A percentile compares a stretch with the other conserved stretches of the same genome.
phyloP scores from a whole-genome alignment of 192 early-diverging fungal species.

The Ambispora gerdemannii region DNA sequence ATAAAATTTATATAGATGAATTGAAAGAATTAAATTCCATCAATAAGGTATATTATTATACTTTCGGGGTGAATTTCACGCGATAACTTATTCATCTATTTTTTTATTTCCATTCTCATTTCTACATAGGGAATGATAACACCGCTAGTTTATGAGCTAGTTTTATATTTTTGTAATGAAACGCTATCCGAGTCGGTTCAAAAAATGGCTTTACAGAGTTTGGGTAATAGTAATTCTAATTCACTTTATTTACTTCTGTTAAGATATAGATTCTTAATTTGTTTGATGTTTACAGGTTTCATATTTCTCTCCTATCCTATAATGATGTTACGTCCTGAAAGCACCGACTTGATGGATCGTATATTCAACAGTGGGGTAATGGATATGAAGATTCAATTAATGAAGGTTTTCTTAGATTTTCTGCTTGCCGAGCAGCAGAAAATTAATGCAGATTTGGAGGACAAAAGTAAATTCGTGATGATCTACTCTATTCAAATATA shows the following conservation, averaged over 20 bases:
- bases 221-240: constrained; percentile 36
- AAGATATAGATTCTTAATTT: too few species aligned
- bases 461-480: constrained; percentile 36
- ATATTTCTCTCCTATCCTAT: constrained; percentile 69
- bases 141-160: constrained; percentile 29
- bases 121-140: constrained; percentile 23
- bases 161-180: constrained; percentile 29
- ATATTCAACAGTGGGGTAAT: constrained; percentile 50
- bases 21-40: constrained; percentile 30
- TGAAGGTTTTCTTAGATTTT: constrained; percentile 70
- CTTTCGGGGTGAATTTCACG: not conserved
- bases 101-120: not conserved
- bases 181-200: constrained; percentile 42
- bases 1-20: constrained; percentile 31
- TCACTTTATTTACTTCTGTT: not conserved
- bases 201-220: constrained; percentile 58
- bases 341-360: constrained; percentile 63
- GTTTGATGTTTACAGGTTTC: constrained; percentile 56
- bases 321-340: constrained; percentile 54
- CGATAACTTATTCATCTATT: not conserved
- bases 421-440: constrained; percentile 60
- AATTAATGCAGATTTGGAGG: constrained; percentile 42
- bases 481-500: constrained; percentile 20
- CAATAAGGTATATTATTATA: constrained; percentile 28
- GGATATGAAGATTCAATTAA: constrained; percentile 62